phyloP scores from a whole-genome alignment of 352 stramenopile genomes.

The Phytophthora lateralis region DNA sequence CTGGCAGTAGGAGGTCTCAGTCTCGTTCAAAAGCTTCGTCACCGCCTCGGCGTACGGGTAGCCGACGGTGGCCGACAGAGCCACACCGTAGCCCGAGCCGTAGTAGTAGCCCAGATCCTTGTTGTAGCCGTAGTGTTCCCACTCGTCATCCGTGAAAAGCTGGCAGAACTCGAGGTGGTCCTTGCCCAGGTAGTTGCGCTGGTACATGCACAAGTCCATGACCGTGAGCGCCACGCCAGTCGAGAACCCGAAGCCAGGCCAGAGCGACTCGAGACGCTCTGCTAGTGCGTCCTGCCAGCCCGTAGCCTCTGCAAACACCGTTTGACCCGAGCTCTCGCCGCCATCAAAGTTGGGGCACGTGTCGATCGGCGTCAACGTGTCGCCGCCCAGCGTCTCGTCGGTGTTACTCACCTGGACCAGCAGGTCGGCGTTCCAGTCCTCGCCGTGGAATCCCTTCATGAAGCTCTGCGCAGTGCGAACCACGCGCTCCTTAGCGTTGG shows the following conservation, averaged over 20 bases:
- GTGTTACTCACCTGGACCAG: slow-evolving; percentile 46
- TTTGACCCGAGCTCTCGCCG: slow-evolving; percentile 35
- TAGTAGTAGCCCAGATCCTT: slow-evolving; percentile 66
- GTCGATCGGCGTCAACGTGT: slow-evolving; percentile 61
- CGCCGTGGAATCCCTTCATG: slow-evolving; percentile 56
- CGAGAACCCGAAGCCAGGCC: slow-evolving; percentile 45
- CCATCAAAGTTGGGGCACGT: slow-evolving; percentile 49
- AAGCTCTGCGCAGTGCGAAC: slow-evolving; percentile 55
- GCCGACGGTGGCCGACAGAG: slow-evolving; percentile 45
- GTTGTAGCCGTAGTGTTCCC: slow-evolving; percentile 56
- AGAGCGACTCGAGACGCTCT: slow-evolving; percentile 43
- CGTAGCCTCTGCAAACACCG: slow-evolving; percentile 30
- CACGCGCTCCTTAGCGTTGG: slow-evolving; percentile 56
- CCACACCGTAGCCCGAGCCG: slow-evolving; percentile 52
- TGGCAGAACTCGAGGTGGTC: slow-evolving; percentile 45
- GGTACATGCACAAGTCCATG: slow-evolving; percentile 68
- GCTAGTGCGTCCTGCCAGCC: slow-evolving; percentile 32
- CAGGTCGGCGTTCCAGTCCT: slow-evolving; percentile 28
- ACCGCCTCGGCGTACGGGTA: slow-evolving; percentile 53
- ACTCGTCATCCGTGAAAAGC: slow-evolving; percentile 64
- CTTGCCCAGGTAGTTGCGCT: slow-evolving; percentile 55
- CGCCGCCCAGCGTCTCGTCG: slow-evolving; percentile 44
- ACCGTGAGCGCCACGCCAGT: slow-evolving; percentile 41
- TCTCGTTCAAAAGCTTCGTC: slow-evolving; percentile 46
- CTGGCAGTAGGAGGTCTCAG: slow-evolving; percentile 51